Conservation (phyloP, 495 filamentous ascomycete species). For the Aeminium ludgeri region DNA sequence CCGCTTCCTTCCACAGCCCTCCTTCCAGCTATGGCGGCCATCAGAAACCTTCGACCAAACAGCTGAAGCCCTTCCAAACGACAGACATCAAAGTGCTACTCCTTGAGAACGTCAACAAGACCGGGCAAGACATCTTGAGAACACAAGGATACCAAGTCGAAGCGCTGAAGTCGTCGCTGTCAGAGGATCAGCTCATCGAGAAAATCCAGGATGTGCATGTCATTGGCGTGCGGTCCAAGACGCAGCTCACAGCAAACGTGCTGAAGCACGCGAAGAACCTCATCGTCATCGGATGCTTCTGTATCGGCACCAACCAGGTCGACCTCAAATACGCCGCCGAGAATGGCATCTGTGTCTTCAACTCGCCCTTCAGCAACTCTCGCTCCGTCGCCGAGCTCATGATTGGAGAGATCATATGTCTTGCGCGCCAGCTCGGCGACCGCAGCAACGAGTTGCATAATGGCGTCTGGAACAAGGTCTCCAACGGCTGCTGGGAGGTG, state of each 20-base stretch:
- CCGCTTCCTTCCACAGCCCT: constrained; percentile 46
- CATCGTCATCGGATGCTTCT: constrained; percentile 95
- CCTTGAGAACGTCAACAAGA: constrained; percentile 89
- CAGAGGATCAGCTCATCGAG: constrained; percentile 86
- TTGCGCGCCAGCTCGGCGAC: constrained; percentile 85
- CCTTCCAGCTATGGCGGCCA: constrained; percentile 31
- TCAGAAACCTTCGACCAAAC: constrained; percentile 36
- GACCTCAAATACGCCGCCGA: constrained; percentile 81
- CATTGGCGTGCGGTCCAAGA: constrained; percentile 96
- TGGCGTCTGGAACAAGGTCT: constrained; percentile 97
- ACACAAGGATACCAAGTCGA: constrained; percentile 94
- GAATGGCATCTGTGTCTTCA: constrained; percentile 94
- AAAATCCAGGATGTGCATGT: constrained; percentile 95
- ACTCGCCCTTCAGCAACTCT: constrained; percentile 96
- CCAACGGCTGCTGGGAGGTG: constrained; percentile 91
- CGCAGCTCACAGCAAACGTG: constrained; percentile 74
- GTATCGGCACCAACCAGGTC: constrained; percentile 97
- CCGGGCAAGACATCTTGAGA: constrained; percentile 63
- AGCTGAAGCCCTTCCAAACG: constrained; percentile 86
- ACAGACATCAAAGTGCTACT: constrained; percentile 92
- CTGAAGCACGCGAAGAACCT: constrained; percentile 81
- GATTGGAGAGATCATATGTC: constrained; percentile 78
- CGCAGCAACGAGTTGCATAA: constrained; percentile 87
- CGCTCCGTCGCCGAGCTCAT: constrained; percentile 92
- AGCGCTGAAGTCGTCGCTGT: constrained; percentile 68